Conservation (phyloP, 1,284 basidiomycete genomes). For the Takashimella koratensis region DNA sequence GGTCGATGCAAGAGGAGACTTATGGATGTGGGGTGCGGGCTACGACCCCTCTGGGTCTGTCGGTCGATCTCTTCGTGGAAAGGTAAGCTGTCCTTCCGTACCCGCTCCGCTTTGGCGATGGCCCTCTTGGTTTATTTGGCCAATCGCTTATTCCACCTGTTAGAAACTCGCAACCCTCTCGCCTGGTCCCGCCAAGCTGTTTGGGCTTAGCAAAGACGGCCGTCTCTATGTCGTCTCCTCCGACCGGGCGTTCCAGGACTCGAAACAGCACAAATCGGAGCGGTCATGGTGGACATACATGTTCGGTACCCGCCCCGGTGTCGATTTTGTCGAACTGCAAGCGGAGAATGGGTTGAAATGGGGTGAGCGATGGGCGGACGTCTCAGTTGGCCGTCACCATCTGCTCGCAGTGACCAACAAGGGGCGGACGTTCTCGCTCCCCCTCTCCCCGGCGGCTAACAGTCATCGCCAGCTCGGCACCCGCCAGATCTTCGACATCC, state of each 20-base stretch:
- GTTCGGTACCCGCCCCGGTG: slow-evolving; percentile 41
- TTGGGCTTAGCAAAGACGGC: slow-evolving; percentile 66
- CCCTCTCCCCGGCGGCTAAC: slow-evolving; percentile 75
- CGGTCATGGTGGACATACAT: slow-evolving; percentile 33
- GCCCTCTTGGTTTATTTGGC: not conserved
- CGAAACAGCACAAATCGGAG: slow-evolving; percentile 19
- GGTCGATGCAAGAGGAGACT: slow-evolving; percentile 80
- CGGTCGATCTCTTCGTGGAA: slow-evolving; percentile 57
- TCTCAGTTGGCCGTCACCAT: slow-evolving; percentile 74
- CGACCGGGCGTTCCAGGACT: slow-evolving; percentile 45
- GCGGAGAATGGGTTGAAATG: slow-evolving; percentile 54
- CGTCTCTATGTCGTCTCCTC: slow-evolving; percentile 66
- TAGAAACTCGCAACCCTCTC: slow-evolving; percentile 67
- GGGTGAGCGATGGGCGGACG: slow-evolving; percentile 64
- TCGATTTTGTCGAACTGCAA: slow-evolving; percentile 49
- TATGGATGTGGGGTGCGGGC: slow-evolving; percentile 80
- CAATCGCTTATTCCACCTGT: too few species aligned
- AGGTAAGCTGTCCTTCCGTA: slow-evolving; percentile 56
- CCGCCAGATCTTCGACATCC: slow-evolving; percentile 55
- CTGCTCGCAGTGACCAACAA: slow-evolving; percentile 77
- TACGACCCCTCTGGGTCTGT: slow-evolving; percentile 53
- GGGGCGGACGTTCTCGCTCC: slow-evolving; percentile 76
- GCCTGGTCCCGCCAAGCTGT: slow-evolving; percentile 59
- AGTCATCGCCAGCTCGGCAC: slow-evolving; percentile 79
- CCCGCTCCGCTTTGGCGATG: too few species aligned